A percentile compares a stretch with the other conserved stretches of the same genome.
Conservation (phyloP, 345 rosid species). For the Pugionium cornutum region DNA sequence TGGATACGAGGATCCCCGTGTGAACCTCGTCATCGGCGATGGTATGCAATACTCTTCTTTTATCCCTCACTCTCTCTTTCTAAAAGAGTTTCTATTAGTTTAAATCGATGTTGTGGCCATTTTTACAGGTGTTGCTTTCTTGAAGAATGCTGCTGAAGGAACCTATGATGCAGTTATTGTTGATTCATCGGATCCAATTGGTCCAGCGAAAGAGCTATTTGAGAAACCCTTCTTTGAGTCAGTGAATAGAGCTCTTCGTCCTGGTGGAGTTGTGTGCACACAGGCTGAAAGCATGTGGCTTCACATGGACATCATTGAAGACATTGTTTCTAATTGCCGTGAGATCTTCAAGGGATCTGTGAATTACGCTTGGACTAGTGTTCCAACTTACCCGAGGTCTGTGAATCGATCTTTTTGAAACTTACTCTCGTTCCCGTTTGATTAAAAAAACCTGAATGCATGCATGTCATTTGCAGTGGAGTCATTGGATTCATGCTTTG, state of each 20-base stretch:
- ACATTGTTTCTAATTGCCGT: slow-evolving; percentile 81
- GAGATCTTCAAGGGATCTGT: slow-evolving; percentile 92
- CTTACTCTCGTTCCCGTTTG: neutral
- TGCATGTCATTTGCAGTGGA: slow-evolving; percentile 54
- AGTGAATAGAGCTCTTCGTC: slow-evolving; percentile 87
- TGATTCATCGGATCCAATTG: slow-evolving; percentile 94
- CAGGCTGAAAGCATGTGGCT: slow-evolving; percentile 99
- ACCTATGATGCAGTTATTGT: slow-evolving; percentile 92
- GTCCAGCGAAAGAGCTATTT: slow-evolving; percentile 97
- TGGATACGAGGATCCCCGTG: slow-evolving; percentile 95
- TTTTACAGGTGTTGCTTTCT: slow-evolving; percentile 77
- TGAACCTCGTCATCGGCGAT: slow-evolving; percentile 77
- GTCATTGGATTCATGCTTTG: slow-evolving; percentile 98
- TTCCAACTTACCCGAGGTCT: slow-evolving; percentile 94
- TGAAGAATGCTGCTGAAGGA: slow-evolving; percentile 73
- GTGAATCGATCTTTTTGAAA: neutral
- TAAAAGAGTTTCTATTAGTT: neutral
- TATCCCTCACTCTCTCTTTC: neutral
- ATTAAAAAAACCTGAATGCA: neutral
- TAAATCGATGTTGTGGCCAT: neutral
- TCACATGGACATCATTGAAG: slow-evolving; percentile 97
- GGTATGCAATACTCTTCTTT: slow-evolving; percentile 47
- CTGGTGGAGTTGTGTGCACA: slow-evolving; percentile 94
- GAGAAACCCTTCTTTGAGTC: slow-evolving; percentile 91
- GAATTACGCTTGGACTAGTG: slow-evolving; percentile 96